Conservation (phyloP, 2,329 filamentous ascomycete genomes). For the Chrysoporthe austroafricana region DNA sequence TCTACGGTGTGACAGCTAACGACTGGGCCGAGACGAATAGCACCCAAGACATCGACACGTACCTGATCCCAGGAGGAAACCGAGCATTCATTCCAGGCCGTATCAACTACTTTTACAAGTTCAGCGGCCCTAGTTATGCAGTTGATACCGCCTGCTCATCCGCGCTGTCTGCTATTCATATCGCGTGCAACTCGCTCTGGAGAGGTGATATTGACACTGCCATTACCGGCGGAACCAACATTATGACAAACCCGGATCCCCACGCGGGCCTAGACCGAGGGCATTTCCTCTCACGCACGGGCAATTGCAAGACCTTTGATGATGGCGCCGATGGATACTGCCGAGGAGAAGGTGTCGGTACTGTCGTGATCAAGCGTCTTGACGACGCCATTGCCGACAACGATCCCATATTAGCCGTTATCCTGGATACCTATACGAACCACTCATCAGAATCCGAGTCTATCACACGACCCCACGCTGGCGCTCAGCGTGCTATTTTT, state of each 20-base stretch:
- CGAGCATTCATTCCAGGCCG: conserved; percentile 40
- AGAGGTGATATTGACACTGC: conserved; percentile 66
- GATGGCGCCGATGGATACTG: conserved; percentile 51
- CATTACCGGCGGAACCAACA: conserved; percentile 64
- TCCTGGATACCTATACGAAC: conserved; percentile 58
- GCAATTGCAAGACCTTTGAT: conserved; percentile 41
- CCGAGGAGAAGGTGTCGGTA: conserved; percentile 51
- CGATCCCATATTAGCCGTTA: conserved; percentile 41
- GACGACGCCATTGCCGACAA: conserved; percentile 50
- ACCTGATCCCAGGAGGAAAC: conserved; percentile 36
- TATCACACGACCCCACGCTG: conserved; percentile 66
- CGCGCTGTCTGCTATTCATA: conserved; percentile 44
- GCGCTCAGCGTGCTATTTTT: conserved; percentile 74
- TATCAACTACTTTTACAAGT: conserved; percentile 43
- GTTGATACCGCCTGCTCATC: conserved; percentile 47
- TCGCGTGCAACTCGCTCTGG: conserved; percentile 57
- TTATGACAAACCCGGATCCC: conserved; percentile 68
- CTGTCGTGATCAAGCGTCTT: conserved; percentile 53
- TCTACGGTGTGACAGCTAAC: conserved; percentile 66
- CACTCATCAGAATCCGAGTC: conserved; percentile 65
- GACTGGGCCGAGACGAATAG: conserved; percentile 61
- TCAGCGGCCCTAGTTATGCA: conserved; percentile 39
- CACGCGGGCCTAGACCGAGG: conserved; percentile 65
- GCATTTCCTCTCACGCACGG: conserved; percentile 59
- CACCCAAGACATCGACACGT: conserved; percentile 36